Base-by-base conservation (phyloP, 129 eudicot species). In the Heracleum sosnowskyi region DNA sequence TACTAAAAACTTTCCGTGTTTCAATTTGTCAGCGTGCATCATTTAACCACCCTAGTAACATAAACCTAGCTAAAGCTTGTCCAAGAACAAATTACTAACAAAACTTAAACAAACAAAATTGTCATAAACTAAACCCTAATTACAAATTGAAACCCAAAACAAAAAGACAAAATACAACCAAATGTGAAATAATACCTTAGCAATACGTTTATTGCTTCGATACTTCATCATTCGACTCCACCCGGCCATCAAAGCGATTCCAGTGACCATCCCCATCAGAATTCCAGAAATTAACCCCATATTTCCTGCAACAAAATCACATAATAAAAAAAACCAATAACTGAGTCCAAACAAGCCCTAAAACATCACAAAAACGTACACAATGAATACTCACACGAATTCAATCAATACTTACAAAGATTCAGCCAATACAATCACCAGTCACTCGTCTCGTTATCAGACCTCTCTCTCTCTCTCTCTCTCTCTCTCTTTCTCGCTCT, bases 201-300 rank as follows among this genome's bases (percentile, higher is more conserved):
- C 90, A 60, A 81, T 74, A 29, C 99, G 99, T 73, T 81, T 83
- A 68, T 37, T 77, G 82, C 91, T 86, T 37, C 99, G 89, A 45
- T 82, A 74, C 77, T 73, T 63, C 97, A 95, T 95, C 97, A 95
- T 92, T 20, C 88, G 86, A 74, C 82, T 87, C 97, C 97, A 95
- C 29, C 96, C 96, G 11, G 93, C 99, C 97, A 92, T 92, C 73
- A 92, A 63, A 3, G 88, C 91, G 39, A 95, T 84, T 84, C 97
- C 99, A 62, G 84, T 78, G 72, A 92, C 26, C 86, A 87, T 89
- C 82, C 99, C 99, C 87, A 90, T 84, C 83, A 95, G 75, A 55
- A 92, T 79, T 41, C 99, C 97, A 60, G 97, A 90, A 77, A 95
- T 69, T 80, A 95, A 76, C 77, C 99, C 99, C 99, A 95, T 95